Conservation (phyloP, 2,329 filamentous ascomycete genomes). For the Aspergillus unguis region DNA sequence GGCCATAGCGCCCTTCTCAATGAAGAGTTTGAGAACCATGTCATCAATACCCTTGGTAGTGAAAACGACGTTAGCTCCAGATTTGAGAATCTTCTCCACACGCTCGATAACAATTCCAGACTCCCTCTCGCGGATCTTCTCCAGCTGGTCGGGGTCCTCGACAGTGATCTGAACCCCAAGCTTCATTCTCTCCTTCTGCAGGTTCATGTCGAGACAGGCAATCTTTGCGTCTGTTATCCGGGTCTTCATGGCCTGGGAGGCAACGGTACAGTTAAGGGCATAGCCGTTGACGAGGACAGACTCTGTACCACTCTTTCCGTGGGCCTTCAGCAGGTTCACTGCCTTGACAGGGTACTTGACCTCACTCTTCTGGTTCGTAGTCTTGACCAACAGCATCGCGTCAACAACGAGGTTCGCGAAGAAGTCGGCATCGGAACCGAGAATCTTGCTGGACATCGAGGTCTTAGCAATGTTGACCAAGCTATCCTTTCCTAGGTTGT, state of each 20-base stretch:
- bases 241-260: constrained; percentile 96
- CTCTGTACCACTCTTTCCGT: constrained; percentile 87
- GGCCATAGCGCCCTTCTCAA: constrained; percentile 93
- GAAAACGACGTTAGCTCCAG: constrained; percentile 90
- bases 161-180: constrained; percentile 97
- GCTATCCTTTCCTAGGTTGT: constrained; percentile 83
- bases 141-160: constrained; percentile 92
- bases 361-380: constrained; percentile 84
- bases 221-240: constrained; percentile 92
- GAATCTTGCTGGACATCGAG: constrained; percentile 99
- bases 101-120: constrained; percentile 89
- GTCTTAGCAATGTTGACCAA: constrained; percentile 95
- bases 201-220: constrained; percentile 92
- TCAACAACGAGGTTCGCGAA: constrained; percentile 97
- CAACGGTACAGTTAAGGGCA: constrained; percentile 96
- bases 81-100: constrained; percentile 96
- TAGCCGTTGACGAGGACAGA: constrained; percentile 93
- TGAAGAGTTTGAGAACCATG: constrained; percentile 86
- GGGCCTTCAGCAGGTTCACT: constrained; percentile 97
- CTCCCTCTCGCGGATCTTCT: constrained; percentile 93
- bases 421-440: constrained; percentile 92
- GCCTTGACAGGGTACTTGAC: constrained; percentile 98
- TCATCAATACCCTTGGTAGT: constrained; percentile 99
- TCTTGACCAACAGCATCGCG: constrained; percentile 91
- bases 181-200: constrained; percentile 99